These are phyloP conservation scores for Phytophthora pluvialis DNA, from an alignment of 352 stramenopile species.

Conservation along the genomic window DNA sequence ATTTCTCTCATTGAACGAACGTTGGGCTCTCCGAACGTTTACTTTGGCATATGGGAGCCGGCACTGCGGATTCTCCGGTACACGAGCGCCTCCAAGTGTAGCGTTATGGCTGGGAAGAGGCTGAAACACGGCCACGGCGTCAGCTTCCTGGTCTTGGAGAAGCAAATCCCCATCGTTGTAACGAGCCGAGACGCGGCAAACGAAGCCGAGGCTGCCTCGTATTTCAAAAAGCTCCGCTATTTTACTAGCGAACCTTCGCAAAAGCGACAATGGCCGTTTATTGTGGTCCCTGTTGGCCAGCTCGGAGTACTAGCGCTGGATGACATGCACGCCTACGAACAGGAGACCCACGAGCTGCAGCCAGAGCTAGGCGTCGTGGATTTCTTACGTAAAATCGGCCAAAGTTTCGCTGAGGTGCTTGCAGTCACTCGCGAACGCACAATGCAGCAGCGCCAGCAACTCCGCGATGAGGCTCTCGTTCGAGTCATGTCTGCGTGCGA, in stretches of 20 bases:
- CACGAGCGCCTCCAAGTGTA: conserved; percentile 56
- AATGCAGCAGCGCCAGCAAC: conserved; percentile 13
- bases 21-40: conserved; percentile 55
- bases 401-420: conserved; percentile 32
- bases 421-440: conserved; percentile 21
- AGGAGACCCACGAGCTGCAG: conserved; percentile 43
- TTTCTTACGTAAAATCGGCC: conserved; percentile 59
- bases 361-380: conserved; percentile 83
- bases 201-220: not conserved
- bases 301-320: conserved; percentile 67
- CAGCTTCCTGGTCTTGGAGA: conserved; percentile 56
- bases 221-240: conserved; percentile 39
- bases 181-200: conserved; percentile 24
- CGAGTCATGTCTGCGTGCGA: conserved; percentile 62
- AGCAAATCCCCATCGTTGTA: conserved; percentile 50
- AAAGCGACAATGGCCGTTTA: conserved; percentile 62
- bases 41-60: conserved; percentile 71
- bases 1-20: conserved; percentile 45
- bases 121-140: conserved; percentile 63
- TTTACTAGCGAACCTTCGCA: conserved; percentile 40
- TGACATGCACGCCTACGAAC: conserved; percentile 62
- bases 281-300: conserved; percentile 58
- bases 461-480: conserved; percentile 48
- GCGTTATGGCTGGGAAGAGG: conserved; percentile 67
- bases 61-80: conserved; percentile 50